A percentile compares a stretch with the other conserved stretches of the same genome.
phyloP scores from a whole-genome alignment of 768 basidiomycete genomes.

The Lactarius psammicola region DNA sequence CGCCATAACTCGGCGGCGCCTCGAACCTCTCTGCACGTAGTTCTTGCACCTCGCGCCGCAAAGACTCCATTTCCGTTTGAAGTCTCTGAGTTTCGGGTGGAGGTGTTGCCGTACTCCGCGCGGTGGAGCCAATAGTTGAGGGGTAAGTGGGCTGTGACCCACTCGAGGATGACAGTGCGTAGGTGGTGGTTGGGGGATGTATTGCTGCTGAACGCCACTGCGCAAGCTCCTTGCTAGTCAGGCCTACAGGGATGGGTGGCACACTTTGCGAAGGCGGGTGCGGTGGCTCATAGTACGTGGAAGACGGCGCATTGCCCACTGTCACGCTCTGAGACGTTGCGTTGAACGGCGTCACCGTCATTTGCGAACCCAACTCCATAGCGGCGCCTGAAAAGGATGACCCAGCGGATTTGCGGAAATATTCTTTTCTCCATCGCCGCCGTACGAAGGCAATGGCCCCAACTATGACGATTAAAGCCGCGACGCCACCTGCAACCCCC shows the following conservation, averaged over 20 bases:
- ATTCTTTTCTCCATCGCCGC: slow-evolving; percentile 4
- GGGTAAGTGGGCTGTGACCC: no score
- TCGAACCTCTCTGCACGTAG: slow-evolving; percentile 31
- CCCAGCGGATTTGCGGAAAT: neutral
- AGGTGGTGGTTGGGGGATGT: no score
- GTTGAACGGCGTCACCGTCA: slow-evolving; percentile 4
- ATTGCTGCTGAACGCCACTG: slow-evolving; percentile 2
- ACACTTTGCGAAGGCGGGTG: neutral
- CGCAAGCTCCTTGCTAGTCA: slow-evolving; percentile 18
- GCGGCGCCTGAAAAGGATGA: neutral
- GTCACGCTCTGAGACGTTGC: neutral
- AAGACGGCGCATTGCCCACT: no score
- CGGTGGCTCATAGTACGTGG: no score
- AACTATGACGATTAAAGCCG: neutral
- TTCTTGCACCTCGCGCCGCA: slow-evolving; percentile 32
- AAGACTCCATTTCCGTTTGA: slow-evolving; percentile 33
- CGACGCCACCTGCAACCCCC: slow-evolving; percentile 23
- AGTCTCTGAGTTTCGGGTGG: neutral
- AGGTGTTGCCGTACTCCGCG: neutral
- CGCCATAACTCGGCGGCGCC: slow-evolving; percentile 32
- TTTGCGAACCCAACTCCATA: neutral
- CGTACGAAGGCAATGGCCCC: neutral
- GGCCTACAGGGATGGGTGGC: neutral
- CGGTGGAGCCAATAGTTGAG: neutral
- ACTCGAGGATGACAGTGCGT: no score